These are phyloP conservation scores for Penicillium cataractarum DNA, from an alignment of 495 filamentous ascomycete genomes.

Conservation along the genomic window DNA sequence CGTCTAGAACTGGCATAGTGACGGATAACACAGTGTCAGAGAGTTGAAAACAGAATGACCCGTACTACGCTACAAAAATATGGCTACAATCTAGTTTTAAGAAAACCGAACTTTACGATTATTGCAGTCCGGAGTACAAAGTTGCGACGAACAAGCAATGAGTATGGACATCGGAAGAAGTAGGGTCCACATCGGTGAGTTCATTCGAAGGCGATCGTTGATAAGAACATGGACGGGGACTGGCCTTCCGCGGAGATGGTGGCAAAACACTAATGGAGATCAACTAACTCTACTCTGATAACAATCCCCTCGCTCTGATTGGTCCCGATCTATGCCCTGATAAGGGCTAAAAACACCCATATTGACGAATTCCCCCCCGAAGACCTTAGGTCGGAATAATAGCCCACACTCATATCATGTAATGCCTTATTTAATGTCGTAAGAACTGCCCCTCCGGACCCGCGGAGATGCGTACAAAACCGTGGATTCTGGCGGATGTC, in stretches of 20 bases:
- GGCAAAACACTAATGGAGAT: neutral
- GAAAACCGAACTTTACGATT: neutral
- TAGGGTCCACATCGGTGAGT: slow-evolving; percentile 1
- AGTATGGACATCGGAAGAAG: neutral
- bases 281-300: neutral
- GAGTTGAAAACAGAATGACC: neutral
- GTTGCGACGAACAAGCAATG: neutral
- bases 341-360: neutral
- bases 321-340: neutral
- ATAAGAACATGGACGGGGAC: neutral
- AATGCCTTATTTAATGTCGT: neutral
- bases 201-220: neutral
- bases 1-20: slow-evolving; percentile 43
- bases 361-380: neutral
- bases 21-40: neutral
- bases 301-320: neutral
- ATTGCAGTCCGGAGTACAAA: neutral
- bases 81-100: slow-evolving; percentile 23
- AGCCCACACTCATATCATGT: neutral
- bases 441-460: neutral
- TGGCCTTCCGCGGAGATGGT: slow-evolving; percentile 2
- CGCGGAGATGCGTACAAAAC: neutral
- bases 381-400: neutral
- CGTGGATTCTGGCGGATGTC: neutral
- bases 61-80: neutral